Percentiles rank a stretch among this genome's conserved stretches.
phyloP scores from a whole-genome alignment of 164 flowering plant genomes.

The Nymphaea thermarum region DNA sequence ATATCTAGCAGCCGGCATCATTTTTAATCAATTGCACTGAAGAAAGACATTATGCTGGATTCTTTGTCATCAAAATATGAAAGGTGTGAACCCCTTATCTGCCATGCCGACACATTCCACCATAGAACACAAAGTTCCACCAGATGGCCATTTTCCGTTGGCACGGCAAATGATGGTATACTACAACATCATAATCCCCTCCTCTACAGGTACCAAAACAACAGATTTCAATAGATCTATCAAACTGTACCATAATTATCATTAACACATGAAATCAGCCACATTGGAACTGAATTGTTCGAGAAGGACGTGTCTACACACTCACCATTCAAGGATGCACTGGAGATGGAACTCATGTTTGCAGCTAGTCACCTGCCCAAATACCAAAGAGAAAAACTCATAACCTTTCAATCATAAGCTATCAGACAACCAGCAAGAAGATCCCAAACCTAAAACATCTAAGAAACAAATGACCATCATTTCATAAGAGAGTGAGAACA shows the following conservation, averaged over 20 bases:
- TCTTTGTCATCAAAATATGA: not conserved
- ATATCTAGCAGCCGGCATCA: not conserved
- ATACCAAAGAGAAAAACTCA: not conserved
- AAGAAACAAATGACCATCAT: not conserved
- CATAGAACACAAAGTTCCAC: not conserved
- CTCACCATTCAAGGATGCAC: conserved; percentile 91
- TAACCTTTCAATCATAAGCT: not conserved
- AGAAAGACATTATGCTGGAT: too few relatives aligned
- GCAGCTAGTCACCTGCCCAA: conserved; percentile 70
- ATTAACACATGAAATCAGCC: not conserved
- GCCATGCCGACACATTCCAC: not conserved
- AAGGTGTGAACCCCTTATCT: not conserved
- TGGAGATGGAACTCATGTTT: conserved; percentile 99
- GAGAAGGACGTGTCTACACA: not conserved
- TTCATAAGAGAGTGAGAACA: not conserved
- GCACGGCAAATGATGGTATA: not conserved
- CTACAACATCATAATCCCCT: not conserved
- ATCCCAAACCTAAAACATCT: not conserved
- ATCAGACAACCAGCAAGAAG: not conserved
- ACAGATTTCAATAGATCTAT: not conserved
- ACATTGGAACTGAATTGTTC: not conserved
- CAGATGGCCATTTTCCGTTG: not conserved
- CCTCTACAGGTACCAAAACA: not conserved
- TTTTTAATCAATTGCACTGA: not conserved
- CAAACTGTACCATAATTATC: not conserved